Evolutionary conservation across 2,329 filamentous ascomycete species (phyloP).

Genomic region (Orbilia javanica): DNA sequence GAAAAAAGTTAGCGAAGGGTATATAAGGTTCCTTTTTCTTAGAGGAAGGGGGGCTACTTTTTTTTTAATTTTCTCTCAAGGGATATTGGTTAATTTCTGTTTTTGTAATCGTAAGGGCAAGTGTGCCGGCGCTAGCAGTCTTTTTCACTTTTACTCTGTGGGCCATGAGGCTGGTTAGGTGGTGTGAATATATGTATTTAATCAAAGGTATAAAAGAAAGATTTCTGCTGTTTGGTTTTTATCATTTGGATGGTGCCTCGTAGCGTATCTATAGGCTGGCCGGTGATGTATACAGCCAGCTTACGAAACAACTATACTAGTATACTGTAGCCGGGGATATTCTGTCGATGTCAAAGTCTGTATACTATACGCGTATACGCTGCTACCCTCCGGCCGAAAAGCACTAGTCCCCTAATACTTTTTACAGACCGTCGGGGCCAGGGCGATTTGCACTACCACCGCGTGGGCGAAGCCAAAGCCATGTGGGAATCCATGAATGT

Average conservation of each 20-base stretch:
- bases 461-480: too few species aligned
- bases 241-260: neutral
- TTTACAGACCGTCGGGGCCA: too few species aligned
- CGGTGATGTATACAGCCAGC: too few species aligned
- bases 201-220: conserved; percentile 28
- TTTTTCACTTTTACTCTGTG: conserved; percentile 5
- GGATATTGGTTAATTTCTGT: neutral
- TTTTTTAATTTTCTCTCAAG: neutral
- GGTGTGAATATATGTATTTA: conserved; percentile 30
- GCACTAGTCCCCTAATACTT: too few species aligned
- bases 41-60: neutral
- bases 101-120: neutral
- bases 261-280: too few species aligned
- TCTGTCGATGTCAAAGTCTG: too few species aligned
- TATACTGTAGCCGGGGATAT: too few species aligned
- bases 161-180: neutral
- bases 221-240: neutral
- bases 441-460: too few species aligned
- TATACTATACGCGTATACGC: too few species aligned
- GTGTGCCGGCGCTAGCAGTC: conserved; percentile 17
- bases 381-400: too few species aligned
- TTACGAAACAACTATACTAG: too few species aligned
- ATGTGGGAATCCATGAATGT: too few species aligned
- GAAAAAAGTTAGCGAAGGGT: neutral
- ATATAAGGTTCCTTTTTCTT: conserved; percentile 19